Evolutionary conservation across 2,329 filamentous ascomycete genomes (phyloP).

Genomic region (Ophiosphaerella narmari): DNA sequence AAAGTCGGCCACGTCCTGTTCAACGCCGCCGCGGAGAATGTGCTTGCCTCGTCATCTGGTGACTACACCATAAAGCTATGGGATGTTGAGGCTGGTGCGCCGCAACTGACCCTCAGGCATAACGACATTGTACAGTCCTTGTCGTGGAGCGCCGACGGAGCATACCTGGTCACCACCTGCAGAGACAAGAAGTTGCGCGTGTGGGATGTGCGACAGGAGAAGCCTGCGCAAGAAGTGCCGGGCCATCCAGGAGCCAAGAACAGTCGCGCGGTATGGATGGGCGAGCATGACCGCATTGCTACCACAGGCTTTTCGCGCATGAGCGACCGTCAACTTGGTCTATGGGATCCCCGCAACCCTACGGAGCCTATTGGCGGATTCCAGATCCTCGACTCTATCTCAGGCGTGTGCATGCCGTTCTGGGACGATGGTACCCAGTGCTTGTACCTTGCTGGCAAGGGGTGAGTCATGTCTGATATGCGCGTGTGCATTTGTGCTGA

Average conservation of each 20-base stretch:
- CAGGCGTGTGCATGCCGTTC: constrained; percentile 98
- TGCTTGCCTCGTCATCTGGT: constrained; percentile 92
- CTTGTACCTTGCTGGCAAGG: constrained; percentile 95
- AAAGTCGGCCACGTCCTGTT: constrained; percentile 98
- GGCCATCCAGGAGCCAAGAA: constrained; percentile 96
- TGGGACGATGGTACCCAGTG: constrained; percentile 98
- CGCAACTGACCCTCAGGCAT: constrained; percentile 79
- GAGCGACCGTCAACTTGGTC: constrained; percentile 93
- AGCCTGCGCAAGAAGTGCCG: constrained; percentile 77
- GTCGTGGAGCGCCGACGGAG: constrained; percentile 91
- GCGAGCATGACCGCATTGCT: constrained; percentile 92
- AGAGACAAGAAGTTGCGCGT: constrained; percentile 97
- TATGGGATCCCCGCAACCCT: constrained; percentile 89
- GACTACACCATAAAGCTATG: constrained; percentile 95
- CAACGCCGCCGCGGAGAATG: constrained; percentile 93
- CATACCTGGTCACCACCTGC: constrained; percentile 86
- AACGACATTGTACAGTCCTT: constrained; percentile 92
- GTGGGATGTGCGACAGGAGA: constrained; percentile 96
- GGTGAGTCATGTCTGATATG: constrained; percentile 60
- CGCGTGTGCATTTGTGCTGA: constrained; percentile 9
- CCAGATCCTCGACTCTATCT: constrained; percentile 89
- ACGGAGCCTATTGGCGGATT: constrained; percentile 87
- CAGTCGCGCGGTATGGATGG: constrained; percentile 95
- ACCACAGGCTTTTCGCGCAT: constrained; percentile 98
- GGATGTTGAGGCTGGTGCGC: constrained; percentile 81